phyloP scores from a whole-genome alignment of 129 eudicot genomes.

The Helianthus tuberosus region DNA sequence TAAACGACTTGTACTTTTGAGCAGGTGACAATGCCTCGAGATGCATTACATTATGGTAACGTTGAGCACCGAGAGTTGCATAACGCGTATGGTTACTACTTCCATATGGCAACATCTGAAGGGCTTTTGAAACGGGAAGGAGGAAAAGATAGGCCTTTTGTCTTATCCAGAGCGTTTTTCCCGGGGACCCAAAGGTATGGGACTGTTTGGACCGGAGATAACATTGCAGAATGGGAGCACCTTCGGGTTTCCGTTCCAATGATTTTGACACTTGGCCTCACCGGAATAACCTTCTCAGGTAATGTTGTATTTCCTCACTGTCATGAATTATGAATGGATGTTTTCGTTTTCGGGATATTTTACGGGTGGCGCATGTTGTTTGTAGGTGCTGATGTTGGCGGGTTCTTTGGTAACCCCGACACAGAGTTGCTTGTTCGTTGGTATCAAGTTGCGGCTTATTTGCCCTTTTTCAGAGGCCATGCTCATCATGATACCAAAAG shows the following conservation, averaged over 20 bases:
- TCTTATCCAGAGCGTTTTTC: slow-evolving; percentile 89
- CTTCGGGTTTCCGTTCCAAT: slow-evolving; percentile 97
- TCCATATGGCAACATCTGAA: slow-evolving; percentile 93
- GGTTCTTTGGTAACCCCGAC: slow-evolving; percentile 96
- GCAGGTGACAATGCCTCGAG: slow-evolving; percentile 95
- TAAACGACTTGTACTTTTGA: not conserved
- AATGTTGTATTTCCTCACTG: not conserved
- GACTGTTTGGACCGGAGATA: slow-evolving; percentile 98
- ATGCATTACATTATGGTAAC: slow-evolving; percentile 85
- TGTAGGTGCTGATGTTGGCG: slow-evolving; percentile 99
- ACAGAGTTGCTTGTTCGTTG: slow-evolving; percentile 93
- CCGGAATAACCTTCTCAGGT: slow-evolving; percentile 93
- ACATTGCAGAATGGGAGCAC: slow-evolving; percentile 97
- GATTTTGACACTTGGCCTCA: slow-evolving; percentile 86
- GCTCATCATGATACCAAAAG: slow-evolving; percentile 99
- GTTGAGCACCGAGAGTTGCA: slow-evolving; percentile 92
- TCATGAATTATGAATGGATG: not conserved
- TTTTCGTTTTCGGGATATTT: not conserved
- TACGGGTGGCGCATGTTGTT: not conserved
- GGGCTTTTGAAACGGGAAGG: slow-evolving; percentile 87
- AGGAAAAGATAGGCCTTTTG: slow-evolving; percentile 92
- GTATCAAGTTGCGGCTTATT: slow-evolving; percentile 97
- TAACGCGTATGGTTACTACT: slow-evolving; percentile 93
- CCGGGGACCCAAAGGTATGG: slow-evolving; percentile 96
- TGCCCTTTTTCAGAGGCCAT: slow-evolving; percentile 95